Evolutionary conservation across 163 green algal genomes (phyloP).

Genomic region (Scenedesmus sp.): DNA sequence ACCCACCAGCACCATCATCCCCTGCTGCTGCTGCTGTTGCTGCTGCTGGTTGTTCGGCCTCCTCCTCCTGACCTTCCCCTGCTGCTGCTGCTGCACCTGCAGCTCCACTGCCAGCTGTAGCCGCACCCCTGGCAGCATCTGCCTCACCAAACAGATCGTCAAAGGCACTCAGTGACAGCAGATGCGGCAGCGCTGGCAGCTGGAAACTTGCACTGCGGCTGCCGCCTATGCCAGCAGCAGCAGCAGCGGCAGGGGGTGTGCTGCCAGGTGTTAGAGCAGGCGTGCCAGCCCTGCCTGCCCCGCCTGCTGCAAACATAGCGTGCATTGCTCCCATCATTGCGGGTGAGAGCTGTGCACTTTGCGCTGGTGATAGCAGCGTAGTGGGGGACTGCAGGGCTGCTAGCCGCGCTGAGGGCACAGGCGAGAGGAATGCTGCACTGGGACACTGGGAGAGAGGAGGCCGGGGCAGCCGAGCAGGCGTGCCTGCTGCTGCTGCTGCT

Average conservation of each 20-base stretch:
- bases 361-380: neutral
- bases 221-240: too few relatives aligned
- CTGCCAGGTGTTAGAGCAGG: neutral
- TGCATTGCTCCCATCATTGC: neutral
- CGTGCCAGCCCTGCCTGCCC: neutral
- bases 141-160: neutral
- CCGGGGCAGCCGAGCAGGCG: neutral
- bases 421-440: neutral
- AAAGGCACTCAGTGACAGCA: neutral
- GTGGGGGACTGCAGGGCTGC: neutral
- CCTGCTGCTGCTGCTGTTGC: neutral
- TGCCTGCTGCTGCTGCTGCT: neutral
- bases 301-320: neutral
- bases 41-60: neutral
- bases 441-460: neutral
- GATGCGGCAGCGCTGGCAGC: neutral
- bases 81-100: conserved; percentile 1
- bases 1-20: neutral
- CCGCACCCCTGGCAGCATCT: neutral
- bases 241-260: neutral
- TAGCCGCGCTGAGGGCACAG: neutral
- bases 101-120: neutral
- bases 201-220: neutral
- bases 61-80: neutral
- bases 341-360: neutral